Evolutionary conservation across 352 stramenopile genomes (phyloP).

Genomic region (Labyrinthula sp.): DNA sequence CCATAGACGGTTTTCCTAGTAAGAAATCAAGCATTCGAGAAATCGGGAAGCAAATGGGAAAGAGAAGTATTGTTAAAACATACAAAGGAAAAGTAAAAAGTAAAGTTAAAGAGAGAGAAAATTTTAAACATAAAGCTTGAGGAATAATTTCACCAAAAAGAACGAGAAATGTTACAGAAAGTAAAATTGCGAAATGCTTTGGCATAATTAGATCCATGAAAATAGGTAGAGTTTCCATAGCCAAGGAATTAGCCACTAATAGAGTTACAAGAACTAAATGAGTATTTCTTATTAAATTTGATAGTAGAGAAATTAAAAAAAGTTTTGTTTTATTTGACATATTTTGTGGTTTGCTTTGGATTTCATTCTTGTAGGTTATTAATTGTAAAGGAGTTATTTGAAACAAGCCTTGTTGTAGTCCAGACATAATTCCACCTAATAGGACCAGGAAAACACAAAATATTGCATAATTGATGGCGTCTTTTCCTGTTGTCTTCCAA

Average conservation of each 20-base stretch:
- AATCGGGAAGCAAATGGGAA: slow-evolving; percentile 49
- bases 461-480: slow-evolving; percentile 12
- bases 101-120: slow-evolving; percentile 45
- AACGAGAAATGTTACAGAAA: slow-evolving; percentile 56
- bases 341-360: too few relatives aligned
- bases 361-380: too few relatives aligned
- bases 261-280: slow-evolving; percentile 54
- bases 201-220: slow-evolving; percentile 54
- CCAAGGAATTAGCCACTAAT: slow-evolving; percentile 50
- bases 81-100: slow-evolving; percentile 41
- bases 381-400: slow-evolving; percentile 9
- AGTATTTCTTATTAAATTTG: slow-evolving; percentile 32
- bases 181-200: slow-evolving; percentile 45
- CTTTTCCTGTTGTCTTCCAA: too few relatives aligned
- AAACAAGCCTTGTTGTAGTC: slow-evolving; percentile 23
- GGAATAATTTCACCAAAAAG: slow-evolving; percentile 59
- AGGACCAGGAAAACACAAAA: slow-evolving; percentile 14
- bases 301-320: slow-evolving; percentile 10
- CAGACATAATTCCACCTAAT: slow-evolving; percentile 17
- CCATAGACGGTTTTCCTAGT: slow-evolving; percentile 36
- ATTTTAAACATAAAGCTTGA: slow-evolving; percentile 49
- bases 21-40: slow-evolving; percentile 49
- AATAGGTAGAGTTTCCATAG: slow-evolving; percentile 55
- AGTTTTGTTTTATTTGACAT: slow-evolving; percentile 1
- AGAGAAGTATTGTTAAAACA: slow-evolving; percentile 44